Evolutionary conservation across 495 filamentous ascomycete genomes (phyloP).

Genomic region (Beverwykella pulmonaria): DNA sequence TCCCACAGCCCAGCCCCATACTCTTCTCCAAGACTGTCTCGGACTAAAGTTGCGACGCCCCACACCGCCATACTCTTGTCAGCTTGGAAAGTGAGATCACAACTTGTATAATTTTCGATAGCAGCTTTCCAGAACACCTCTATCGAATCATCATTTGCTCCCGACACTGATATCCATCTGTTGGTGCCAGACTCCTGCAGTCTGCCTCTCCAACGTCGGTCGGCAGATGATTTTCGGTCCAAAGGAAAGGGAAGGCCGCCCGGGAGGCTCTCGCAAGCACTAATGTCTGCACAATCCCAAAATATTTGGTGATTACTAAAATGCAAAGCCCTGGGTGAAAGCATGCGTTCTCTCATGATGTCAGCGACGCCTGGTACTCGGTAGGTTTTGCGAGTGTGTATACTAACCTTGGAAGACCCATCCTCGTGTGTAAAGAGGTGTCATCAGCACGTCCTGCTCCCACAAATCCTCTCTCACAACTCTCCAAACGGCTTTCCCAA

Average conservation of each 20-base stretch:
- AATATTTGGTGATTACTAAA: constrained; percentile 8
- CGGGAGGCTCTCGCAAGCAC: constrained; percentile 4
- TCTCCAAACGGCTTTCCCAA: not conserved
- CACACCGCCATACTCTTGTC: constrained; percentile 12
- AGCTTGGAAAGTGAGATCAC: not conserved
- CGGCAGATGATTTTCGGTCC: not conserved
- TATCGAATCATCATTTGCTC: not conserved
- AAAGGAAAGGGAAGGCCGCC: not conserved
- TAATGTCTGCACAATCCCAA: not conserved
- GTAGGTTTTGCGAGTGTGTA: not conserved
- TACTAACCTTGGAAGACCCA: constrained; percentile 15
- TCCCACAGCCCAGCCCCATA: constrained; percentile 10
- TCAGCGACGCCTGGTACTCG: not conserved
- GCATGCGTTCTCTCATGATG: not conserved
- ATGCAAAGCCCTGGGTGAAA: constrained; percentile 9
- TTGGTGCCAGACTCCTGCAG: not conserved
- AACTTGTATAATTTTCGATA: constrained; percentile 6
- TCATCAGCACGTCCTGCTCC: not conserved
- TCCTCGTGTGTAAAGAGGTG: constrained; percentile 2
- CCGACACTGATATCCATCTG: no score
- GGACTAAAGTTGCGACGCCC: constrained; percentile 11
- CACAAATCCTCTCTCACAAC: not conserved
- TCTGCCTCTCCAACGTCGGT: constrained; percentile 8
- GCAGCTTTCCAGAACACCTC: constrained; percentile 5
- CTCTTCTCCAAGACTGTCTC: not conserved